Percentiles rank a stretch among this genome's conserved stretches.
Conservation (phyloP, 179 eudicot species). For the Nepenthes alata region DNA sequence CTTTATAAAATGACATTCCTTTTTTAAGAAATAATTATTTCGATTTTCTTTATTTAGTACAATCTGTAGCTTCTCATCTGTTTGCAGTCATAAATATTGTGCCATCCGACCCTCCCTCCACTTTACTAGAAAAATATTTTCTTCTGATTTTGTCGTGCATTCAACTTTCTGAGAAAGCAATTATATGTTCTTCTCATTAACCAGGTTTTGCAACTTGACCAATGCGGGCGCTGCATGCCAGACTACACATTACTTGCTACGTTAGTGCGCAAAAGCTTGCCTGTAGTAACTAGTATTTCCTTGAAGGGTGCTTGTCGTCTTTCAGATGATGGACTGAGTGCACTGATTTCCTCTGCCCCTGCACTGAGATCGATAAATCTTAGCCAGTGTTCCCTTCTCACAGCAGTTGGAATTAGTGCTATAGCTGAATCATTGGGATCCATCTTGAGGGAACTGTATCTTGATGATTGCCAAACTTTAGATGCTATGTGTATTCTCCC, state of each 20-base stretch:
- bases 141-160: too few relatives aligned
- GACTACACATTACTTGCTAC: slow-evolving; percentile 43
- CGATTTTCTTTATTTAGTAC: too few relatives aligned
- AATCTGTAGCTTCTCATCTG: too few relatives aligned
- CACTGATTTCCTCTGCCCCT: slow-evolving; percentile 60
- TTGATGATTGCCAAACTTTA: slow-evolving; percentile 60
- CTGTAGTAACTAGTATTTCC: slow-evolving; percentile 54
- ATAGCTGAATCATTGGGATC: slow-evolving; percentile 50
- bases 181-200: slow-evolving; percentile 1
- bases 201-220: slow-evolving; percentile 88
- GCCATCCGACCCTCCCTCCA: too few relatives aligned
- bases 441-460: slow-evolving; percentile 54
- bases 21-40: too few relatives aligned
- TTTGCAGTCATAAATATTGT: too few relatives aligned
- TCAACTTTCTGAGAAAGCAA: too few relatives aligned
- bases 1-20: too few relatives aligned
- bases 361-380: slow-evolving; percentile 62
- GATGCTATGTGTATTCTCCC: slow-evolving; percentile 57
- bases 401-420: slow-evolving; percentile 41
- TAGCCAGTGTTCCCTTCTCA: slow-evolving; percentile 72
- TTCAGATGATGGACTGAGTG: slow-evolving; percentile 59
- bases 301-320: slow-evolving; percentile 87
- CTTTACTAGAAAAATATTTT: too few relatives aligned
- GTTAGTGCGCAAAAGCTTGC: slow-evolving; percentile 36
- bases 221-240: slow-evolving; percentile 76